These are phyloP conservation scores for Amniculicola lignicola DNA, from an alignment of 495 filamentous ascomycete genomes.

Conservation along the genomic window DNA sequence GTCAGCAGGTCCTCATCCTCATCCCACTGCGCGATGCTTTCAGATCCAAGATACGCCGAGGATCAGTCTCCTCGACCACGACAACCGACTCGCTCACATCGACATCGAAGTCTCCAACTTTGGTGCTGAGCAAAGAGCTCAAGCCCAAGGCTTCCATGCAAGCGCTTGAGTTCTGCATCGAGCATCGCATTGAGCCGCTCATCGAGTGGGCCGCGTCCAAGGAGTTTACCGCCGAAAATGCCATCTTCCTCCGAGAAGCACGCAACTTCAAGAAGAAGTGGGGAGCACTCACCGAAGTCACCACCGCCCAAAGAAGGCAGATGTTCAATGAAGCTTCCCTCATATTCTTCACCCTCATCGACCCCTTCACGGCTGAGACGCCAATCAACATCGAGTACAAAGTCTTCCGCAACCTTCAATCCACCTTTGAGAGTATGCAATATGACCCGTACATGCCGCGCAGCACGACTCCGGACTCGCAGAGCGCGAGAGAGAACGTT, in stretches of 20 bases:
- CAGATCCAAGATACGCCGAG: slow-evolving; percentile 11
- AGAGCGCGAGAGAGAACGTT: slow-evolving; percentile 19
- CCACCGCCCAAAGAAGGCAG: slow-evolving; percentile 24
- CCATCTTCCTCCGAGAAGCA: slow-evolving; percentile 40
- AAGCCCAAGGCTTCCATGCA: slow-evolving; percentile 37
- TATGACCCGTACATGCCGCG: slow-evolving; percentile 24
- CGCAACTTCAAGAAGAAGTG: slow-evolving; percentile 39
- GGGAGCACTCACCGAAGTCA: slow-evolving; percentile 20
- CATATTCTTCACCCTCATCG: slow-evolving; percentile 39
- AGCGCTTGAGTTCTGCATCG: slow-evolving; percentile 34
- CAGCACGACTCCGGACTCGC: slow-evolving; percentile 4
- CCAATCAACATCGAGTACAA: slow-evolving; percentile 41
- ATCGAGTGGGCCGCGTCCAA: slow-evolving; percentile 35
- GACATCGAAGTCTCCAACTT: slow-evolving; percentile 5
- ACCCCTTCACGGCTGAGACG: slow-evolving; percentile 37
- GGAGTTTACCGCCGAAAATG: slow-evolving; percentile 43
- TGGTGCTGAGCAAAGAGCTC: slow-evolving; percentile 7
- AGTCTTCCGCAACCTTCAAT: slow-evolving; percentile 28
- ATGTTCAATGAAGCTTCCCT: slow-evolving; percentile 36
- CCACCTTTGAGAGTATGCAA: slow-evolving; percentile 26
- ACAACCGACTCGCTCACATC: not conserved
- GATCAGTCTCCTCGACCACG: slow-evolving; percentile 8
- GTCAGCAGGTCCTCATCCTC: slow-evolving; percentile 37
- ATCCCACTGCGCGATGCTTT: slow-evolving; percentile 37
- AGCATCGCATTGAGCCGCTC: slow-evolving; percentile 36